Base-by-base conservation (phyloP, 2,329 filamentous ascomycete genomes). In the Macrophomina tecta region DNA sequence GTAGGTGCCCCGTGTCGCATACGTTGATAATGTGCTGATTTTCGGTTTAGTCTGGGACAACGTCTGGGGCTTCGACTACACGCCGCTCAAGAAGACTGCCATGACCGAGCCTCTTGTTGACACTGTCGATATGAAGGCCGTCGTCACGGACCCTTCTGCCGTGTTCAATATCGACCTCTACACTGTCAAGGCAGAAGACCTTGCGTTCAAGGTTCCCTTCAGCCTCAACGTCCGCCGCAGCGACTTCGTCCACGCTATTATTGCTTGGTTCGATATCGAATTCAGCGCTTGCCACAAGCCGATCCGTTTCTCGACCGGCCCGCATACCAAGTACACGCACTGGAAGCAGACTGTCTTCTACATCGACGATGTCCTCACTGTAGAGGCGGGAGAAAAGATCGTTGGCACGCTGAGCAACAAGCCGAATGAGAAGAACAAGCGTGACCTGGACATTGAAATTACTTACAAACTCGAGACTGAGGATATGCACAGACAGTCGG, bases 301-400 rank as follows among this genome's bases (percentile, higher is more conserved):
- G 38, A 93, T 99, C 77, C 89, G 90, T 76, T 99, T 99, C 86
- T 97, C 92, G 64, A 99, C 95, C 18, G 95, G 95, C 28, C 95
- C 95, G 34, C 95, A 98, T 82, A 96, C 94, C 74, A 98, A 97
- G 84, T 98, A 98, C 84, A 99, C 95, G 18, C 95, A 99, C 86
- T 99, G 95, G 95, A 99, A 99, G 85, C 95, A 99, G 85, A 99
- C 95, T 12, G 95, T 99, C 69, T 98, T 99, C 84, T 99, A 99
- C 83, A 86, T 99, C 70, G 89, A 91, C 75, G 94, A 99, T 73
- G 92, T 97, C 40, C 84, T 99, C 70, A 98, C 94, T 18, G 93
- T 97, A 45, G 90, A 97, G 80, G 86, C 92, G 76, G 93, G 91
- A 67, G 95, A 99, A 84, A 85, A 87, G 74, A 85, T 99, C 68